phyloP scores from a whole-genome alignment of 257 asterid species.

The Anisodus tanguticus region DNA sequence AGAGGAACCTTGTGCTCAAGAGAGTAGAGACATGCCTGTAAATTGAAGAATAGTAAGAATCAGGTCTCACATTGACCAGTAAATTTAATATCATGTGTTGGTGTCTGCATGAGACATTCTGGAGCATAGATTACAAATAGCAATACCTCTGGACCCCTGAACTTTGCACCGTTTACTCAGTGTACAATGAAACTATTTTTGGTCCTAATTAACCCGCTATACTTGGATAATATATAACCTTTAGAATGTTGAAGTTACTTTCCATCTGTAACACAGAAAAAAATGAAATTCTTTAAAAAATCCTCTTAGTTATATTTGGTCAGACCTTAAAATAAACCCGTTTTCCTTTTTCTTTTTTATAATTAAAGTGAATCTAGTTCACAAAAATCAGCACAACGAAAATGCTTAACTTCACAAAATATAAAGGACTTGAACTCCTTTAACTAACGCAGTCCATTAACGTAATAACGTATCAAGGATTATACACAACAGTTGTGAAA shows the following conservation, averaged over 20 bases:
- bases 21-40: conserved; percentile 86
- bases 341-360: background rate
- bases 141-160: background rate
- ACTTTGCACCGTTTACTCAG: background rate
- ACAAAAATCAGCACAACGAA: background rate
- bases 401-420: conserved; percentile 3
- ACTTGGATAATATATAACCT: background rate
- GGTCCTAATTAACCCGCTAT: background rate
- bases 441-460: background rate
- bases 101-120: background rate
- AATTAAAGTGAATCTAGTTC: conserved; percentile 2
- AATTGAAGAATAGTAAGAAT: conserved; percentile 3
- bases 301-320: background rate
- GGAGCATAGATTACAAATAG: background rate
- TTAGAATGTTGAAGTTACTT: background rate
- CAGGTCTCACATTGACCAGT: conserved; percentile 21
- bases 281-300: background rate
- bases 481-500: background rate
- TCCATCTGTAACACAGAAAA: background rate
- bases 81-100: background rate
- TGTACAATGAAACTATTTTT: background rate
- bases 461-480: background rate
- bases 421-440: conserved; percentile 1
- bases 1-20: conserved; percentile 77
- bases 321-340: background rate